Evolutionary conservation across 345 rosid genomes (phyloP).

Genomic region (Populus davidiana): DNA sequence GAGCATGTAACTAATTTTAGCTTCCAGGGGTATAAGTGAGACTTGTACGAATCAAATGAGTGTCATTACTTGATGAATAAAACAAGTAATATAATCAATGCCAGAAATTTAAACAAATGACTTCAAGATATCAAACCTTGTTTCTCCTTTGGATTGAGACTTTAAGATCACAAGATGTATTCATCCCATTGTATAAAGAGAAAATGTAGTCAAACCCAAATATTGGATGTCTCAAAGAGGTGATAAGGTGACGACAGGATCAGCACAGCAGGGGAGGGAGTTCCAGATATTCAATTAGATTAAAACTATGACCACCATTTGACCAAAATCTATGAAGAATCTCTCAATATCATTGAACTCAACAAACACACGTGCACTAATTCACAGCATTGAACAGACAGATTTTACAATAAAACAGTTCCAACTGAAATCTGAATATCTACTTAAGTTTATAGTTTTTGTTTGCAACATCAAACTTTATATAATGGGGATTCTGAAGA

Average conservation of each 20-base stretch:
- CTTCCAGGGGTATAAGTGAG: too few relatives aligned
- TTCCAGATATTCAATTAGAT: neutral
- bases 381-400: too few relatives aligned
- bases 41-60: too few relatives aligned
- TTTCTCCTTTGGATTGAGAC: neutral
- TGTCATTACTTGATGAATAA: too few relatives aligned
- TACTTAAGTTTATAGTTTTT: neutral
- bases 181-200: neutral
- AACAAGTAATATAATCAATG: too few relatives aligned
- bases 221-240: neutral
- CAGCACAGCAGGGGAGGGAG: neutral
- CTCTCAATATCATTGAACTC: too few relatives aligned
- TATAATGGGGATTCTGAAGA: slow-evolving; percentile 6
- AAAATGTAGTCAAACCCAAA: neutral
- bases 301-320: neutral
- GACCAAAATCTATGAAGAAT: too few relatives aligned
- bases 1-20: too few relatives aligned
- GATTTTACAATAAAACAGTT: too few relatives aligned
- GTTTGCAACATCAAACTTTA: neutral
- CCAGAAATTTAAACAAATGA: too few relatives aligned
- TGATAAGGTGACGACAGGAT: neutral
- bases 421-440: too few relatives aligned
- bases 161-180: neutral
- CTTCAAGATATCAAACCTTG: neutral
- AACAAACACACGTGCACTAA: too few relatives aligned